Percentiles rank a stretch among this genome's conserved stretches.
These are phyloP conservation scores for Phytophthora idaei DNA, from an alignment of 352 stramenopile species.

Conservation along the genomic window DNA sequence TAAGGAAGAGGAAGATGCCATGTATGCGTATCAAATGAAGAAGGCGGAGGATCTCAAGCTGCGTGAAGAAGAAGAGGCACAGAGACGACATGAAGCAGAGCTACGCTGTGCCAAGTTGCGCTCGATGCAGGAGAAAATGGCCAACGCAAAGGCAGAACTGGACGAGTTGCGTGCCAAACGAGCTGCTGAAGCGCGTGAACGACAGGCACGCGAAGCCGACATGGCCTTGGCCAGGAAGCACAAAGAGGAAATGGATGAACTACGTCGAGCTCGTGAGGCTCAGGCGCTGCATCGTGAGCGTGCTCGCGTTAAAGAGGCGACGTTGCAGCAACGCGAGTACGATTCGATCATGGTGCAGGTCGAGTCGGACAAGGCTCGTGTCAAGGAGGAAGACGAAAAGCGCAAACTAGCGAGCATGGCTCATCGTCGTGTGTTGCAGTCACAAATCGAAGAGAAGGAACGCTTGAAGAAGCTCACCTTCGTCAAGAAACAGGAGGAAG, in stretches of 20 bases:
- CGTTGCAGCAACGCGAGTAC: conserved; percentile 89
- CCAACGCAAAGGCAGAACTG: conserved; percentile 88
- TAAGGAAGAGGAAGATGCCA: conserved; percentile 76
- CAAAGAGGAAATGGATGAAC: conserved; percentile 84
- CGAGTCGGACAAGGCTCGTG: conserved; percentile 62
- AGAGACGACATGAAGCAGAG: conserved; percentile 75
- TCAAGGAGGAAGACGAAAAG: conserved; percentile 63
- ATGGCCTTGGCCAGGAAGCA: conserved; percentile 83
- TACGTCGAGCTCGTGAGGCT: conserved; percentile 65
- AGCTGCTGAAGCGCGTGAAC: conserved; percentile 88
- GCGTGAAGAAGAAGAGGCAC: conserved; percentile 68
- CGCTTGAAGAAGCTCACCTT: conserved; percentile 77
- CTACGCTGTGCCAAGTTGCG: conserved; percentile 76
- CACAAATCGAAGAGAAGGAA: conserved; percentile 92
- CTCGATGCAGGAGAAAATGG: conserved; percentile 87
- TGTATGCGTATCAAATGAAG: conserved; percentile 73
- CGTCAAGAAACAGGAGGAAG: conserved; percentile 68
- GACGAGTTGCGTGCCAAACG: conserved; percentile 93
- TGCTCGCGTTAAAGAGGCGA: conserved; percentile 75
- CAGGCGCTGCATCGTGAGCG: conserved; percentile 78
- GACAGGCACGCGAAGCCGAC: conserved; percentile 87
- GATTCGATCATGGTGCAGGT: conserved; percentile 88
- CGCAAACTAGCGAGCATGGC: conserved; percentile 70
- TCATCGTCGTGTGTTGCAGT: conserved; percentile 84
- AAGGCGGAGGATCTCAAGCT: conserved; percentile 71